phyloP scores from a whole-genome alignment of 192 early-diverging fungal species.

The Chytriomyces confervae region DNA sequence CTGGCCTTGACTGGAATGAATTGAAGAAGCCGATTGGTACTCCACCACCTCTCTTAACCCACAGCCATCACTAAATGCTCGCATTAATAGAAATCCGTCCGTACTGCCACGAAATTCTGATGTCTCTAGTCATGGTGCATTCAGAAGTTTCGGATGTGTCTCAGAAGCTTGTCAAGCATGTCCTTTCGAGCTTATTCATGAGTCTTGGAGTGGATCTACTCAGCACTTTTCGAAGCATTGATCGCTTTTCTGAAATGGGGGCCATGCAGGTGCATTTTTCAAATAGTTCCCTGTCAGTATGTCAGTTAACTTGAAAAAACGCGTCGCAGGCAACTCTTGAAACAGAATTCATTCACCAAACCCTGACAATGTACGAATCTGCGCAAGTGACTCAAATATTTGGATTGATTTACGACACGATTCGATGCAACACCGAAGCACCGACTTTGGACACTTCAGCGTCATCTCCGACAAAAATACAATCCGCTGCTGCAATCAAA shows the following conservation, averaged over 20 bases:
- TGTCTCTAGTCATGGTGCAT: constrained; percentile 87
- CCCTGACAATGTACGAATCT: constrained; percentile 77
- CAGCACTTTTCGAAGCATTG: constrained; percentile 76
- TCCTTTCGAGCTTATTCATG: constrained; percentile 74
- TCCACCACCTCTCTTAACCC: not conserved
- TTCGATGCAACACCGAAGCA: constrained; percentile 64
- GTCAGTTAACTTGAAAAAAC: constrained; percentile 1
- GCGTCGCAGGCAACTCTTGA: constrained; percentile 78
- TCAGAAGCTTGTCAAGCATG: constrained; percentile 75
- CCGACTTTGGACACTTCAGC: constrained; percentile 47
- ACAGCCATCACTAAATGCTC: not conserved
- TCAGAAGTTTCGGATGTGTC: constrained; percentile 86
- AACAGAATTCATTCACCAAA: constrained; percentile 87
- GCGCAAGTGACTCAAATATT: constrained; percentile 69
- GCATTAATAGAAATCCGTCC: constrained; percentile 77
- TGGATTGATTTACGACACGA: constrained; percentile 74
- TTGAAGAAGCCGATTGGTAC: constrained; percentile 76
- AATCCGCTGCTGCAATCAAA: constrained; percentile 41
- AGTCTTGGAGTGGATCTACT: constrained; percentile 82
- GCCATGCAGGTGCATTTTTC: constrained; percentile 76
- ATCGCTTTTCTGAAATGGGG: constrained; percentile 86
- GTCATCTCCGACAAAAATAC: not conserved
- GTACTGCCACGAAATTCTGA: constrained; percentile 84
- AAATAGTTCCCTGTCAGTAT: not conserved
- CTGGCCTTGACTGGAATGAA: constrained; percentile 87